phyloP scores from a whole-genome alignment of 2,329 filamentous ascomycete species.

The Seiridium cupressi region DNA sequence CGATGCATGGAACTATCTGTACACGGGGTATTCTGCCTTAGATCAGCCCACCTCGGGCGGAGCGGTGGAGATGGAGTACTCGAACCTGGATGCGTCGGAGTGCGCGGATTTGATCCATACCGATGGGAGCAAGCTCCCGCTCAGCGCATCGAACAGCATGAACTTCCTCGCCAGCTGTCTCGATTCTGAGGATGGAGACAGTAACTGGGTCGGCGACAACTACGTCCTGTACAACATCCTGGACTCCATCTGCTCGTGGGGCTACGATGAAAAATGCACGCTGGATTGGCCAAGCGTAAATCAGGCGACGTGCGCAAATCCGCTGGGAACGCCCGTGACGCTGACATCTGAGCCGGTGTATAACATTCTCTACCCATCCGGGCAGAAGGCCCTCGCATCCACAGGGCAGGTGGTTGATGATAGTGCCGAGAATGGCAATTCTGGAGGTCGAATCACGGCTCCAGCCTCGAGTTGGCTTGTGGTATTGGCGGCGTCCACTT shows the following conservation, averaged over 20 bases:
- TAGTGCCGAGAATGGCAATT: background rate
- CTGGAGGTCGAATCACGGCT: background rate
- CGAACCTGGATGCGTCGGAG: constrained; percentile 43
- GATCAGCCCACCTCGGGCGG: constrained; percentile 46
- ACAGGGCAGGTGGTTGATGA: constrained; percentile 24
- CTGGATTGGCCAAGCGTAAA: constrained; percentile 47
- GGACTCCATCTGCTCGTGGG: constrained; percentile 47
- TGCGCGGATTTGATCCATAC: constrained; percentile 51
- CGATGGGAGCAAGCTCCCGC: constrained; percentile 47
- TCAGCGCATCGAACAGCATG: constrained; percentile 57
- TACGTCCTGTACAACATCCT: constrained; percentile 52
- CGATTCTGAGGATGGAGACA: constrained; percentile 18
- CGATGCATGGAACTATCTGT: constrained; percentile 60
- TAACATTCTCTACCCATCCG: constrained; percentile 52
- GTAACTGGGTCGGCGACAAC: constrained; percentile 52
- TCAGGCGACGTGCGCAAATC: constrained; percentile 49
- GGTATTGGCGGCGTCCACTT: background rate
- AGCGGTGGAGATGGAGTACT: constrained; percentile 48
- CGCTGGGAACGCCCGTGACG: constrained; percentile 34
- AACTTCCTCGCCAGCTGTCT: constrained; percentile 50
- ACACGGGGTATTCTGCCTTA: constrained; percentile 46
- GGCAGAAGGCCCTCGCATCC: constrained; percentile 35
- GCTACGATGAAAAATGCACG: constrained; percentile 49
- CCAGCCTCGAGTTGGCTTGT: background rate
- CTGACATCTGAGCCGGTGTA: constrained; percentile 40